These are phyloP conservation scores for Epichloe gansuensis DNA, from an alignment of 2,329 filamentous ascomycete species.

Conservation along the genomic window DNA sequence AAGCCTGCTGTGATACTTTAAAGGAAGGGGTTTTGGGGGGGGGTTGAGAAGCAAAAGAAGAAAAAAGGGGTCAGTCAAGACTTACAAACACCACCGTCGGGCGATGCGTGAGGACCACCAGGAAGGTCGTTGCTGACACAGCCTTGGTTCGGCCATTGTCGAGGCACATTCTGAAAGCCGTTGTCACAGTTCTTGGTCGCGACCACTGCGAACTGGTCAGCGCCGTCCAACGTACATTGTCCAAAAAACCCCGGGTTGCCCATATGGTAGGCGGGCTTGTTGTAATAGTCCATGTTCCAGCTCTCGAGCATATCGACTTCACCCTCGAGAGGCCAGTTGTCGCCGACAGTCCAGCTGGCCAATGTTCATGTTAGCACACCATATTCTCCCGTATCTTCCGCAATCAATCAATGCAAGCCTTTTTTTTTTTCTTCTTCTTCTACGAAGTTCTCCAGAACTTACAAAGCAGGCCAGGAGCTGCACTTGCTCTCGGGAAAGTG, in stretches of 20 bases:
- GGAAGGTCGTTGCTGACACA: constrained; percentile 27
- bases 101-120: constrained; percentile 25
- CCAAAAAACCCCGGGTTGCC: constrained; percentile 18
- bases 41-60: constrained; percentile 18
- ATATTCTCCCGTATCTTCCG: too few relatives aligned
- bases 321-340: constrained; percentile 46
- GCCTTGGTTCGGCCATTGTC: constrained; percentile 26
- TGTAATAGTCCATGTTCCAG: constrained; percentile 33
- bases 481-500: constrained; percentile 56
- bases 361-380: background rate
- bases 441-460: constrained; percentile 11
- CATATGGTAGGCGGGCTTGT: constrained; percentile 38
- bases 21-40: too few relatives aligned
- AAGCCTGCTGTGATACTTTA: background rate
- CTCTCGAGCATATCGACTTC: constrained; percentile 59
- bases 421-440: too few relatives aligned
- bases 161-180: constrained; percentile 15
- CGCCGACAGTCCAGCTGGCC: constrained; percentile 34
- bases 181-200: constrained; percentile 29
- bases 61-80: constrained; percentile 11
- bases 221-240: constrained; percentile 20
- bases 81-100: constrained; percentile 27
- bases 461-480: constrained; percentile 61
- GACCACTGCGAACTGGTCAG: constrained; percentile 19
- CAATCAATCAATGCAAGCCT: too few relatives aligned